These are phyloP conservation scores for Angophora floribunda DNA, from an alignment of 345 rosid species.

Conservation along the genomic window DNA sequence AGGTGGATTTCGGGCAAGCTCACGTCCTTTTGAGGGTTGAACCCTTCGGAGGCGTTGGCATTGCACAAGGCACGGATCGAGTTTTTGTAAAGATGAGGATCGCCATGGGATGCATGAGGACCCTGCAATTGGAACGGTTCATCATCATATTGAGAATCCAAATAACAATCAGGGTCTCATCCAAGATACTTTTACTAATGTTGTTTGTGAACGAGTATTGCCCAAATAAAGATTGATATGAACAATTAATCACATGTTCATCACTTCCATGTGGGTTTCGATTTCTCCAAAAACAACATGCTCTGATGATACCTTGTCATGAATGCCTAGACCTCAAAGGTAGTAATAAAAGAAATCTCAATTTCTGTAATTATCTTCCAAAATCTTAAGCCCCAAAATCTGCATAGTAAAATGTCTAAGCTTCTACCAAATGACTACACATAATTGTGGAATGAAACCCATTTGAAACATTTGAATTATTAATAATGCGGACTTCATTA, in stretches of 20 bases:
- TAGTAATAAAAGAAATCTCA: background rate
- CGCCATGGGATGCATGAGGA: slow-evolving; percentile 53
- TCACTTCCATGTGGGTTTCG: background rate
- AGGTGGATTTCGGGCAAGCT: slow-evolving; percentile 74
- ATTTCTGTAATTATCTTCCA: background rate
- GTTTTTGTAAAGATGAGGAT: slow-evolving; percentile 32
- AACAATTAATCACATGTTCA: background rate
- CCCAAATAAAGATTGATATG: background rate
- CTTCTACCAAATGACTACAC: background rate
- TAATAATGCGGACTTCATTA: background rate
- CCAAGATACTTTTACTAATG: too few species aligned
- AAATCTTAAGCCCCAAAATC: background rate
- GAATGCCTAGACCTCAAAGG: background rate
- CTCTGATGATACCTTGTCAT: background rate
- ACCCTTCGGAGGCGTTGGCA: slow-evolving; percentile 92
- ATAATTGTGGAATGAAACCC: background rate
- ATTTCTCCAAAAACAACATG: background rate
- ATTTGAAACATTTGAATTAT: background rate
- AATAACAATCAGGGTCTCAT: background rate
- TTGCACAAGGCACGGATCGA: slow-evolving; percentile 87
- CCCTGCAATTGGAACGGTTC: slow-evolving; percentile 33
- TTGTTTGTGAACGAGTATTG: background rate
- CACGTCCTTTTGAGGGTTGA: slow-evolving; percentile 65
- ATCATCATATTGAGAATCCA: background rate
- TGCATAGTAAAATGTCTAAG: background rate